Conservation (phyloP, 768 basidiomycete genomes). For the Lactarius hatsudake region DNA sequence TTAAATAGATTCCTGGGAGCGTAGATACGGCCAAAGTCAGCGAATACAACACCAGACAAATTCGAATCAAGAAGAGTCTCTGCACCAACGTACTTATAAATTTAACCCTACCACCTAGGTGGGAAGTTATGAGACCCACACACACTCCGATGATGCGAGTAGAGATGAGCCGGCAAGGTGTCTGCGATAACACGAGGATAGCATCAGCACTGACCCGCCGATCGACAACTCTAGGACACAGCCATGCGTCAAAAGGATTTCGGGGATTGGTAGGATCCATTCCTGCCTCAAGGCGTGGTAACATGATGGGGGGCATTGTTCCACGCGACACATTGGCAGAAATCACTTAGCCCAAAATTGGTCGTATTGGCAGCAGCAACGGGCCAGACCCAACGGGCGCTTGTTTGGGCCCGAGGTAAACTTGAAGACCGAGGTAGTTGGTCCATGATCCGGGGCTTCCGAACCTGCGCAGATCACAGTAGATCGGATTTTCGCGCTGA, state of each 20-base stretch:
- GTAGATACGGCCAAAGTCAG: not conserved
- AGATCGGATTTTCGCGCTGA: not conserved
- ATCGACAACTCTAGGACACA: not conserved
- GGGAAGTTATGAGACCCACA: not conserved
- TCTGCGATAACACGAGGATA: not conserved
- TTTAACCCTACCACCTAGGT: not conserved
- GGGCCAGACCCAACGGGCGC: no score
- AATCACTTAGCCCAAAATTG: not conserved
- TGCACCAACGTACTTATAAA: not conserved
- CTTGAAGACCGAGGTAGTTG: not conserved
- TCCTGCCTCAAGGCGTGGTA: not conserved
- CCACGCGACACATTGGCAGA: not conserved
- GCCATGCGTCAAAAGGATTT: not conserved
- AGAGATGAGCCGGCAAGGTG: no score
- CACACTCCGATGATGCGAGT: not conserved
- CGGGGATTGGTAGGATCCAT: not conserved
- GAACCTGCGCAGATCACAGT: not conserved
- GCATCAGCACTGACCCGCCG: not conserved
- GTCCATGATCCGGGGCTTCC: not conserved
- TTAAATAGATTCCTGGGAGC: not conserved
- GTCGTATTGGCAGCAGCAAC: not conserved
- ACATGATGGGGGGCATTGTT: not conserved
- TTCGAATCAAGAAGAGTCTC: not conserved
- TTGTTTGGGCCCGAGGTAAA: no score
- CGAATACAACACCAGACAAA: not conserved